Evolutionary conservation across 257 asterid genomes (phyloP), one percentile per base, ranked within the genome.

Genomic region (Capsicum chinense): DNA sequence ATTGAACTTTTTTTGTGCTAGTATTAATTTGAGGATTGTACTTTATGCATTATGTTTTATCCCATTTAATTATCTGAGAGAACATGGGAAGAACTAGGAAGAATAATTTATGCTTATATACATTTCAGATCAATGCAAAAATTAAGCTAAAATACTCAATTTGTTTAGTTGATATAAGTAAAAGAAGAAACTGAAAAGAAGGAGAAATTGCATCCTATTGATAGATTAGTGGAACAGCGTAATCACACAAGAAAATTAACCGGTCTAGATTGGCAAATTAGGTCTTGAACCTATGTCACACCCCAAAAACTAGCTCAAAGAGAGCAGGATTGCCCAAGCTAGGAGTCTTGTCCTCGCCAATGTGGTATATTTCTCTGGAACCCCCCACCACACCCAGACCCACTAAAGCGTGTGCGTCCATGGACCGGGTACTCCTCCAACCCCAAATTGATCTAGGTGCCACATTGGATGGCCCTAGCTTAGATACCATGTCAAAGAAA

Each of bases 221-320:
- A 69, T 69, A 5, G 79, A 69, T 16, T 50, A 21, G 62, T 74
- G 81, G 81, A 50, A 74, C 62, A 12, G 21, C 17, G 50, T 69
- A 42, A 69, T 15, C 8, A 68, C 64, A 52, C 70, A 39, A n/a
- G 64, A 39, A 33, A 71, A 11, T n/a, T 71, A 10, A 35, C 6
- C 0, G 21, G 35, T 67, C 74, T 35, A 35, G 19, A 64, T 64
- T 64, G 44, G 26, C 70, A 3, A 64, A 64, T 64, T 64, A 64
- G 42, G 44, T 63, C 69, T 39, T 39, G 44, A 4, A 39, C 44
- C 44, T 3, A 39, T 3, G 4, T 63, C 70, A 63, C 70, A 5
- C 9, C 16, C 42, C 4, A 26, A 1, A 0, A 63, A 8, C 8
- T 21, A 63, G 42, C 70, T 63, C 3, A 26, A 26, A 63, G 16